A percentile compares a stretch with the other conserved stretches of the same genome.
Conservation (phyloP, 495 filamentous ascomycete genomes). For the Bacidia gigantensis region DNA sequence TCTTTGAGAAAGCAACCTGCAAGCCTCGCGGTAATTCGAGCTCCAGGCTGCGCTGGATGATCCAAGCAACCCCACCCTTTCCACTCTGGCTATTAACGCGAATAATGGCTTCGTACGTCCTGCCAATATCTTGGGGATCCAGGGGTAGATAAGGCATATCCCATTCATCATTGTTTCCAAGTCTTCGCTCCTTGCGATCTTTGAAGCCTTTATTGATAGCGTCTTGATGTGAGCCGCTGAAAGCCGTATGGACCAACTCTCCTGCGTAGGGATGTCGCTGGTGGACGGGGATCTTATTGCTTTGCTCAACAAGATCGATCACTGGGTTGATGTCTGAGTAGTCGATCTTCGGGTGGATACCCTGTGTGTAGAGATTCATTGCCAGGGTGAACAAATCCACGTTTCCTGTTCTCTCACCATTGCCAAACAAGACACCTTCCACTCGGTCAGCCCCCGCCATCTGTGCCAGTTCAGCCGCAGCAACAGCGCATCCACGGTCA, state of each 20-base stretch:
- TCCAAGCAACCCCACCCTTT: conserved; percentile 91
- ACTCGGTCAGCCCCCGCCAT: conserved; percentile 97
- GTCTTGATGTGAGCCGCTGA: conserved; percentile 88
- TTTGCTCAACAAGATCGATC: conserved; percentile 80
- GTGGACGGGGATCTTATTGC: conserved; percentile 91
- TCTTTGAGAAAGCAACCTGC: conserved; percentile 78
- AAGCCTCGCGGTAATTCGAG: conserved; percentile 88
- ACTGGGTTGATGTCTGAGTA: conserved; percentile 82
- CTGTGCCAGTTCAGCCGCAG: conserved; percentile 83
- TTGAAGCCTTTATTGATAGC: conserved; percentile 97
- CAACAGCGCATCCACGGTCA: conserved; percentile 78
- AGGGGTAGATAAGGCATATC: conserved; percentile 83
- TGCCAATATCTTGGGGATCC: conserved; percentile 85
- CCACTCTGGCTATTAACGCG: conserved; percentile 94
- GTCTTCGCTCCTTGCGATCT: conserved; percentile 44
- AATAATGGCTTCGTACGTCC: conserved; percentile 94
- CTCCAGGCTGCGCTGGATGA: conserved; percentile 75
- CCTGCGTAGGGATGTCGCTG: conserved; percentile 82
- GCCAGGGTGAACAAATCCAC: conserved; percentile 92
- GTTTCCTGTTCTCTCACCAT: conserved; percentile 92
- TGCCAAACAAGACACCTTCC: conserved; percentile 89
- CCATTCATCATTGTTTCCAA: conserved; percentile 49
- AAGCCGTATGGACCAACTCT: conserved; percentile 75
- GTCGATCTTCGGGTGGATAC: conserved; percentile 75
- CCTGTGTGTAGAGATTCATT: conserved; percentile 93